Percentiles rank a stretch among this genome's conserved stretches.
These are phyloP conservation scores for Aspergillus aculeatus DNA, from an alignment of 2,329 filamentous ascomycete species.

Conservation along the genomic window DNA sequence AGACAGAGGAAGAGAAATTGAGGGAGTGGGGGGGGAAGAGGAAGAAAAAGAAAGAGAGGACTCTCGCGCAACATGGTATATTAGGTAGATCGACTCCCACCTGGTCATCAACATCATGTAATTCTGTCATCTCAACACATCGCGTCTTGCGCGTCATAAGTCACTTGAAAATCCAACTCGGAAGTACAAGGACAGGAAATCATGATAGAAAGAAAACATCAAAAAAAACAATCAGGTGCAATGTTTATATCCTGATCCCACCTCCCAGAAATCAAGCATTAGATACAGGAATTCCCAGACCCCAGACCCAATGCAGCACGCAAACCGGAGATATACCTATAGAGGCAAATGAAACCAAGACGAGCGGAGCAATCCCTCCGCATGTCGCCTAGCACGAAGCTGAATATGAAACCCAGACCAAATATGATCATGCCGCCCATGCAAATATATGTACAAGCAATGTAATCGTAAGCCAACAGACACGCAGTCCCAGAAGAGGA, in stretches of 20 bases:
- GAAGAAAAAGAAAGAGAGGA: background rate
- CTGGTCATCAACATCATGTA: constrained; percentile 4
- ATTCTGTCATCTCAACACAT: background rate
- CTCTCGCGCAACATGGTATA: background rate
- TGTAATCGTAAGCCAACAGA: constrained; percentile 20
- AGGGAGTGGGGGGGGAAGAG: too few relatives aligned
- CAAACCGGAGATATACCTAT: constrained; percentile 19
- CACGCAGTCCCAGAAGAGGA: constrained; percentile 1
- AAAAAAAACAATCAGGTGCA: constrained; percentile 8
- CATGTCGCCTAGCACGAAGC: constrained; percentile 13
- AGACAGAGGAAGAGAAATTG: too few relatives aligned
- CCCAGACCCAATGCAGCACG: constrained; percentile 16
- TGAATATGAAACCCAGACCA: constrained; percentile 10
- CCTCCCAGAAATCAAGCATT: constrained; percentile 12
- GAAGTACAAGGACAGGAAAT: background rate
- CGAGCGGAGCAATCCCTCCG: constrained; percentile 4
- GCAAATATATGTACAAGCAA: constrained; percentile 38
- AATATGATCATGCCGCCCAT: constrained; percentile 25
- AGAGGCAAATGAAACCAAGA: constrained; percentile 14
- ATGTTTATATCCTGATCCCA: constrained; percentile 15
- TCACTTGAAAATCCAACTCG: background rate
- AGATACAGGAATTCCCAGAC: constrained; percentile 20
- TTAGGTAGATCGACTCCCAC: background rate
- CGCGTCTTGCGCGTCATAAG: background rate
- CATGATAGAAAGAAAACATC: background rate